A percentile compares a stretch with the other conserved stretches of the same genome.
These are phyloP conservation scores for Thuja plicata DNA, from an alignment of 83 land plant genomes.

Conservation along the genomic window DNA sequence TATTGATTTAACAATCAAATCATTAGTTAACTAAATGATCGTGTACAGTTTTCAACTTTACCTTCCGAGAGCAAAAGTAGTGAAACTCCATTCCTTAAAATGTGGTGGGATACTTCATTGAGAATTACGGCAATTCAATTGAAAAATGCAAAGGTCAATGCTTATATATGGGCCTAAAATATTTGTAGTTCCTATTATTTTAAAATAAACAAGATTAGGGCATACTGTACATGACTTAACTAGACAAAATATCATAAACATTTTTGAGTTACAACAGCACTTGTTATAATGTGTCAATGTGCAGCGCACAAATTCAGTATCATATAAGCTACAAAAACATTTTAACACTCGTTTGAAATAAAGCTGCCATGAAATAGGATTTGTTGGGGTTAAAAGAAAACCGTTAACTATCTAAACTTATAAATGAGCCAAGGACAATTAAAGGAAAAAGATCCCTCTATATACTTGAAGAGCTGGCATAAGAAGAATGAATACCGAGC, in stretches of 20 bases:
- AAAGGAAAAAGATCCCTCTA: constrained; percentile 2
- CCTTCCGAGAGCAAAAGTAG: too few relatives aligned
- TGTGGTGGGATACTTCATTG: neutral
- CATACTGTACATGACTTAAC: neutral
- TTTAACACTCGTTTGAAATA: neutral
- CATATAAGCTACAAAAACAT: neutral
- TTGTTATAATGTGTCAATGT: neutral
- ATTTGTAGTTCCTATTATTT: too few relatives aligned
- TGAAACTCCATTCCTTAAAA: neutral
- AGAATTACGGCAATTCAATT: too few relatives aligned
- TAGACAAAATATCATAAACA: neutral
- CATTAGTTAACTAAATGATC: too few relatives aligned
- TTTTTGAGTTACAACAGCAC: neutral
- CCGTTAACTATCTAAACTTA: neutral
- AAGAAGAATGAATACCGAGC: neutral
- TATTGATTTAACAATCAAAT: too few relatives aligned
- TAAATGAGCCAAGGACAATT: neutral
- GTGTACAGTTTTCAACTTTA: too few relatives aligned
- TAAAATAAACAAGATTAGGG: neutral
- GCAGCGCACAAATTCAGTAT: neutral
- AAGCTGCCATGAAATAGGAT: neutral
- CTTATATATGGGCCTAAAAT: neutral
- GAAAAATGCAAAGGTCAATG: too few relatives aligned
- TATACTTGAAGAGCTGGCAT: neutral
- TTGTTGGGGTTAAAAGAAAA: too few relatives aligned